phyloP scores from a whole-genome alignment of 345 rosid species.

The Combretum micranthum region DNA sequence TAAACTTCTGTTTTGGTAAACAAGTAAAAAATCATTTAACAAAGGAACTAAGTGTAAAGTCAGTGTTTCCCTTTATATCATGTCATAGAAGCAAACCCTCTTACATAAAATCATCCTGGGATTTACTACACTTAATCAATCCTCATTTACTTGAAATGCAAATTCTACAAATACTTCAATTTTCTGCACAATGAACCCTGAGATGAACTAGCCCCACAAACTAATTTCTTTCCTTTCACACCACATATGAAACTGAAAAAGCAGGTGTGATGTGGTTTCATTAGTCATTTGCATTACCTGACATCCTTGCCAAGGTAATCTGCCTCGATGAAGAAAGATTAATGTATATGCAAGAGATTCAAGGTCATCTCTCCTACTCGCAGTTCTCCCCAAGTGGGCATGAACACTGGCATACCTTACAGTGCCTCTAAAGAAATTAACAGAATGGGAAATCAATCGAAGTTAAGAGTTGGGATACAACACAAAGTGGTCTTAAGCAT shows the following conservation, averaged over 20 bases:
- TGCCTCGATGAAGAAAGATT: constrained; percentile 84
- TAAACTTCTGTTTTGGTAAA: too few relatives aligned
- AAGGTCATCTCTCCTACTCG: constrained; percentile 97
- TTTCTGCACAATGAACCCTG: too few relatives aligned
- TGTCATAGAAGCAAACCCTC: too few relatives aligned
- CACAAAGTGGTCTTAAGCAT: background rate
- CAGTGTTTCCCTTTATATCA: too few relatives aligned
- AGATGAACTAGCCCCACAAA: too few relatives aligned
- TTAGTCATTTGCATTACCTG: constrained; percentile 39
- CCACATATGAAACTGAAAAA: background rate
- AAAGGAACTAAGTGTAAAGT: too few relatives aligned
- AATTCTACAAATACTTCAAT: too few relatives aligned
- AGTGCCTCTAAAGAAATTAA: constrained; percentile 60
- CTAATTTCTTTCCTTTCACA: too few relatives aligned
- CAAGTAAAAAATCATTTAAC: too few relatives aligned
- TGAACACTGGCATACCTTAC: constrained; percentile 98
- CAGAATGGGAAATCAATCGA: constrained; percentile 4
- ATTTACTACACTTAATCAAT: too few relatives aligned
- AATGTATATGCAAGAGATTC: constrained; percentile 97
- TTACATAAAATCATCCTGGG: too few relatives aligned
- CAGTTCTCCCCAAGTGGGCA: constrained; percentile 96
- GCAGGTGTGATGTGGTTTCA: constrained; percentile 7
- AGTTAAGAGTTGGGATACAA: background rate
- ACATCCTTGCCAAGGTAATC: constrained; percentile 99
- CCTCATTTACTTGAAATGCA: too few relatives aligned